Evolutionary conservation across 768 basidiomycete genomes (phyloP).

Genomic region (Mycena belliarum): DNA sequence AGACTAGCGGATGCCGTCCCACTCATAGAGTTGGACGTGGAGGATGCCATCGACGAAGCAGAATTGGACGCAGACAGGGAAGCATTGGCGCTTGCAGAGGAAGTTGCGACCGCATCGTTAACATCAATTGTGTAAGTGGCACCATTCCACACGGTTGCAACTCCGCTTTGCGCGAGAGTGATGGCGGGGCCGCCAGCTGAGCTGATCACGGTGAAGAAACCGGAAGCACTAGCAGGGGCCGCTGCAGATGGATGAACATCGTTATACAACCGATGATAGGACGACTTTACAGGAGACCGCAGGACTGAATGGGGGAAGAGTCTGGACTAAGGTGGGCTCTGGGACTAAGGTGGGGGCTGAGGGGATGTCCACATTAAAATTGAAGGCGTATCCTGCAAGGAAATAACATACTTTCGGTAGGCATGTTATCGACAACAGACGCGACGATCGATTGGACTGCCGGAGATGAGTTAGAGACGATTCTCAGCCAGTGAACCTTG

Average conservation of each 20-base stretch:
- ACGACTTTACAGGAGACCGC: not conserved
- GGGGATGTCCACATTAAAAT: no score
- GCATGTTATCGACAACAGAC: conserved; percentile 7
- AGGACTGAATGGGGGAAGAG: not conserved
- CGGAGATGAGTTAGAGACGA: not conserved
- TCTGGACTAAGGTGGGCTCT: not conserved
- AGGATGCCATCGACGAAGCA: not conserved
- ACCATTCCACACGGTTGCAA: conserved; percentile 7
- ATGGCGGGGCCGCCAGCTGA: conserved; percentile 15
- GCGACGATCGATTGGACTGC: not conserved
- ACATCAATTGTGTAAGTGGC: conserved; percentile 10
- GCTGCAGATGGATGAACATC: no score
- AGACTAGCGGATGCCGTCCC: not conserved
- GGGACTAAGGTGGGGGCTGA: not conserved
- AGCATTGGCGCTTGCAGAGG: no score
- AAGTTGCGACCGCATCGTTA: not conserved
- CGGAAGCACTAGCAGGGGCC: not conserved
- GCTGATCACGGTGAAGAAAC: conserved; percentile 15
- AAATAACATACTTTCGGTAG: conserved; percentile 1
- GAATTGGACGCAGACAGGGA: not conserved
- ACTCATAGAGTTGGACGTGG: not conserved
- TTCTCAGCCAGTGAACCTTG: not conserved
- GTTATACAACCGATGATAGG: no score
- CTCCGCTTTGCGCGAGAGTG: conserved; percentile 15
- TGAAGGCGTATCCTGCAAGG: not conserved